These are phyloP conservation scores for Fusarium luffae DNA, from an alignment of 2,329 filamentous ascomycete species.

Conservation along the genomic window DNA sequence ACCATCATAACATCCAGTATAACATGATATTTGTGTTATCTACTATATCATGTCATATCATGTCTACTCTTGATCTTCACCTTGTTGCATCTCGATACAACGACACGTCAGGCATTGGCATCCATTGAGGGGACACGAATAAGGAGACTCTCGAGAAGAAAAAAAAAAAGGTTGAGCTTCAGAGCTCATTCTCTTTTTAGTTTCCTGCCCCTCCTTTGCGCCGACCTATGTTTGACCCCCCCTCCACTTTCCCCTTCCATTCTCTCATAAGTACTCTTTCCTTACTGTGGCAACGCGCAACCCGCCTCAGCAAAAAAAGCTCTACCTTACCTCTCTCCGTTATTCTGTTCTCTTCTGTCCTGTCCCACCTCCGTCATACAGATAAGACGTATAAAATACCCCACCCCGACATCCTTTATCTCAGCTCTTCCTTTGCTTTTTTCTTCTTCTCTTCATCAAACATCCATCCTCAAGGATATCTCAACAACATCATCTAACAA, in stretches of 20 bases:
- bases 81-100: constrained; percentile 12
- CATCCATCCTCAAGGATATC: constrained; percentile 7
- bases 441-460: constrained; percentile 1
- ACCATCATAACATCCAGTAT: constrained; percentile 21
- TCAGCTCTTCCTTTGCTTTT: constrained; percentile 14
- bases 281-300: constrained; percentile 20
- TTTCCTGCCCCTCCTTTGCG: constrained; percentile 28
- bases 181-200: constrained; percentile 7
- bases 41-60: constrained; percentile 18
- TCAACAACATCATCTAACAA: constrained; percentile 25
- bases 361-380: constrained; percentile 34
- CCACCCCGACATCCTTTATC: constrained; percentile 36
- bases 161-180: constrained; percentile 1
- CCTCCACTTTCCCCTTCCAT: constrained; percentile 1
- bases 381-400: constrained; percentile 39
- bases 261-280: constrained; percentile 2
- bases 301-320: constrained; percentile 26
- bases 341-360: background rate
- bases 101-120: constrained; percentile 28
- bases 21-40: constrained; percentile 15
- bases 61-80: constrained; percentile 6
- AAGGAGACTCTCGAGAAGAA: background rate
- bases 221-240: constrained; percentile 4
- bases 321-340: background rate
- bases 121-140: background rate